Conservation (phyloP, 768 basidiomycete genomes). For the Lentinula boryana region DNA sequence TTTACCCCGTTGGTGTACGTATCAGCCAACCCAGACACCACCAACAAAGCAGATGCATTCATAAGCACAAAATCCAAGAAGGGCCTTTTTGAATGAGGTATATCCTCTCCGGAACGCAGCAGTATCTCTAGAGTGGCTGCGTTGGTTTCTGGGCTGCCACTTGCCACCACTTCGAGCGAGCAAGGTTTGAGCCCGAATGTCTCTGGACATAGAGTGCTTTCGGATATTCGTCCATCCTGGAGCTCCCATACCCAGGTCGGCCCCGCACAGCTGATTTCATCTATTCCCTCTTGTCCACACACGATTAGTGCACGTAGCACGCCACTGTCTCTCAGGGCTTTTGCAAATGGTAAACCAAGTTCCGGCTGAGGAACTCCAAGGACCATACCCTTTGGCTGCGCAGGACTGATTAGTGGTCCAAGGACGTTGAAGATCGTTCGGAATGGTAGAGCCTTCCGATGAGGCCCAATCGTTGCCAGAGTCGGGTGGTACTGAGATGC, state of each 20-base stretch:
- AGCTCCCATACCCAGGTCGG: constrained; percentile 84
- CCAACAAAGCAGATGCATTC: constrained; percentile 85
- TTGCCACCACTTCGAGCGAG: constrained; percentile 62
- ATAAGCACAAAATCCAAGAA: constrained; percentile 84
- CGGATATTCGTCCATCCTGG: constrained; percentile 57
- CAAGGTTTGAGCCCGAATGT: constrained; percentile 76
- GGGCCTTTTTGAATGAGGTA: constrained; percentile 53
- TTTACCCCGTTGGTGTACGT: constrained; percentile 67
- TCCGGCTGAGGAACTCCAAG: constrained; percentile 82
- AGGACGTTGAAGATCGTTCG: constrained; percentile 96
- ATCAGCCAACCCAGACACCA: constrained; percentile 72
- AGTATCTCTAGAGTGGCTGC: constrained; percentile 65
- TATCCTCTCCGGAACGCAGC: constrained; percentile 48
- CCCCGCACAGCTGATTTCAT: constrained; percentile 95
- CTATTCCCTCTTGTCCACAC: constrained; percentile 85
- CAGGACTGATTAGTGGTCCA: constrained; percentile 92
- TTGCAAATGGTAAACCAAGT: constrained; percentile 78
- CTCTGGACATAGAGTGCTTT: constrained; percentile 56
- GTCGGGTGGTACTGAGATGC: constrained; percentile 92
- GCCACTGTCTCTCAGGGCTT: constrained; percentile 64
- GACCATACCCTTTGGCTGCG: constrained; percentile 81
- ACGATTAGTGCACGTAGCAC: constrained; percentile 87
- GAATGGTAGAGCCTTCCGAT: constrained; percentile 84
- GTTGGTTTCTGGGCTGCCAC: constrained; percentile 76
- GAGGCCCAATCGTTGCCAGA: constrained; percentile 74